Percentiles rank a stretch among this genome's conserved stretches.
Evolutionary conservation across 129 eudicot genomes (phyloP).

Genomic region (Sambucus nigra): DNA sequence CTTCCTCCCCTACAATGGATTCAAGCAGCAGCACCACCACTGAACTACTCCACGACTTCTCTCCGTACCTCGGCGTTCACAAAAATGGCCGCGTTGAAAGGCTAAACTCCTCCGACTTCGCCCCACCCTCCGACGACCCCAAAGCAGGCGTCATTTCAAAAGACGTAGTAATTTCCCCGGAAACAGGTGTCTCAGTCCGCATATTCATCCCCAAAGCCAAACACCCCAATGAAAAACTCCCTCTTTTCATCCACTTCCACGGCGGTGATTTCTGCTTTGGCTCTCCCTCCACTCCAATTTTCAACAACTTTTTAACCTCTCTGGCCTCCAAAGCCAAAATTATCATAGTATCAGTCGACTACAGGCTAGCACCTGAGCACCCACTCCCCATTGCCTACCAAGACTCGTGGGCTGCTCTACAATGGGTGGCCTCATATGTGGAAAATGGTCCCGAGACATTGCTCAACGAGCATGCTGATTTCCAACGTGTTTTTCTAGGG

Average conservation of each 20-base stretch:
- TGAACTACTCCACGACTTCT: too few relatives aligned
- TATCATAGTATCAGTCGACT: slow-evolving; percentile 29
- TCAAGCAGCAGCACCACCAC: too few relatives aligned
- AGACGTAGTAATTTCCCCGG: slow-evolving; percentile 37
- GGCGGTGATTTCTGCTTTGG: slow-evolving; percentile 48
- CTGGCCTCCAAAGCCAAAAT: slow-evolving; percentile 22
- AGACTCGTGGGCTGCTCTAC: slow-evolving; percentile 35
- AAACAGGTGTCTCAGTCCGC: slow-evolving; percentile 19
- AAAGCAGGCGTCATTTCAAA: slow-evolving; percentile 36
- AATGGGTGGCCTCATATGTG: slow-evolving; percentile 37
- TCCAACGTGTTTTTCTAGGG: slow-evolving; percentile 15
- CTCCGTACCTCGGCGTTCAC: too few relatives aligned
- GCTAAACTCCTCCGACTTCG: slow-evolving; percentile 5
- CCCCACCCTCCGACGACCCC: slow-evolving; percentile 36
- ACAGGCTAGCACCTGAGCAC: slow-evolving; percentile 47
- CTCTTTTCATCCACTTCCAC: slow-evolving; percentile 31
- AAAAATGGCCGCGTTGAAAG: slow-evolving; percentile 28
- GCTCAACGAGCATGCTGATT: slow-evolving; percentile 37
- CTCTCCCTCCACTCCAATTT: slow-evolving; percentile 33
- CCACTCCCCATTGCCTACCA: slow-evolving; percentile 37
- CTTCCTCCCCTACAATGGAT: too few relatives aligned
- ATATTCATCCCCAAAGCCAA: slow-evolving; percentile 32
- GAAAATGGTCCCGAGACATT: slow-evolving; percentile 33
- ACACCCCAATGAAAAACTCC: slow-evolving; percentile 17
- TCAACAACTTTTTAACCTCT: too few relatives aligned